Percentiles rank a stretch among this genome's conserved stretches.
These are phyloP conservation scores for Oryza australiensis DNA, from an alignment of 176 grass and related monocot species.

Conservation along the genomic window DNA sequence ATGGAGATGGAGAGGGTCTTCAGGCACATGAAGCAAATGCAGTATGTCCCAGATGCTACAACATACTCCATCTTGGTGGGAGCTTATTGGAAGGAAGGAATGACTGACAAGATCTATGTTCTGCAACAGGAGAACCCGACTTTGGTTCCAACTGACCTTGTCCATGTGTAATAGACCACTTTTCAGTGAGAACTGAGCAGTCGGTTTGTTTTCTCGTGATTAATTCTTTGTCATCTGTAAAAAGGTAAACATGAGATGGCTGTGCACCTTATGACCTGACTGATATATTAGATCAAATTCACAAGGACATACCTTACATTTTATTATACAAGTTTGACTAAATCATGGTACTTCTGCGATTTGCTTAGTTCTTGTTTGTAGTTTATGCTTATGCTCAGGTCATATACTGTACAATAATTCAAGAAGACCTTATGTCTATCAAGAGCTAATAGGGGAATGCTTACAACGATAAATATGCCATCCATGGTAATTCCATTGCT, in stretches of 20 bases:
- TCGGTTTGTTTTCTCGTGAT: slow-evolving; percentile 5
- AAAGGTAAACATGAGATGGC: slow-evolving; percentile 22
- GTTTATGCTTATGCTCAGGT: slow-evolving; percentile 57
- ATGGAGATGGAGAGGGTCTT: slow-evolving; percentile 97
- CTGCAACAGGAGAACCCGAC: slow-evolving; percentile 66
- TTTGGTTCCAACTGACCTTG: slow-evolving; percentile 46
- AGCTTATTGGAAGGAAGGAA: slow-evolving; percentile 90
- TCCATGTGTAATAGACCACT: neutral
- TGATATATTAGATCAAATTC: slow-evolving; percentile 9
- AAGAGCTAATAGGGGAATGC: slow-evolving; percentile 61
- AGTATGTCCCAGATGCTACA: slow-evolving; percentile 52
- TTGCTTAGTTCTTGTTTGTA: slow-evolving; percentile 34
- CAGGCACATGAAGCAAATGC: slow-evolving; percentile 77
- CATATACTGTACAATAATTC: slow-evolving; percentile 45
- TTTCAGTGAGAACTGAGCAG: neutral
- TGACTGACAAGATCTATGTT: slow-evolving; percentile 88
- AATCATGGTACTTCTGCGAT: slow-evolving; percentile 38
- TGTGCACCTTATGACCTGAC: slow-evolving; percentile 16
- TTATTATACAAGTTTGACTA: slow-evolving; percentile 11
- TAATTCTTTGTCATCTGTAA: slow-evolving; percentile 16
- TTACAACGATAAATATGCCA: slow-evolving; percentile 58
- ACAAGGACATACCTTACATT: neutral
- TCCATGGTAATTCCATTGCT: slow-evolving; percentile 61
- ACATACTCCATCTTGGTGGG: slow-evolving; percentile 71
- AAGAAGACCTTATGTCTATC: slow-evolving; percentile 67